A percentile compares a stretch with the other conserved stretches of the same genome.
Evolutionary conservation across 768 basidiomycete species (phyloP).

Genomic region (Tylopilus plumbeoviolaceoides): DNA sequence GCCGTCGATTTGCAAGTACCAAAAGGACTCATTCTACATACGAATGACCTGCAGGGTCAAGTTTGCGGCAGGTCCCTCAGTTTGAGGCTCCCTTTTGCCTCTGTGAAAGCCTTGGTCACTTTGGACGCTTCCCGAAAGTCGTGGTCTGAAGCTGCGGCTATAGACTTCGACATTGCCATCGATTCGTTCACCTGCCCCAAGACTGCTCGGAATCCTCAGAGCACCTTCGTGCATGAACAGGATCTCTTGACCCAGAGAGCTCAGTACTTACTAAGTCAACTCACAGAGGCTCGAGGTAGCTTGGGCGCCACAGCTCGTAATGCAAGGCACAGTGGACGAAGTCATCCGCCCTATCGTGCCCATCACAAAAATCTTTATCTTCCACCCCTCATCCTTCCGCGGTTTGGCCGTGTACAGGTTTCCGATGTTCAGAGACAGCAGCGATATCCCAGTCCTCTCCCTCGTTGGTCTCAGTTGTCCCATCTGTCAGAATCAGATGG

Average conservation of each 20-base stretch:
- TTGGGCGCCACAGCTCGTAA: not conserved
- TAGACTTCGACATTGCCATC: slow-evolving; percentile 51
- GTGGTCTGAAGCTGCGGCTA: slow-evolving; percentile 67
- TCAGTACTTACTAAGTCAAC: slow-evolving; percentile 44
- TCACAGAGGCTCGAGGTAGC: slow-evolving; percentile 14
- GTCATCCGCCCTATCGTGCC: slow-evolving; percentile 8
- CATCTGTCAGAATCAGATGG: slow-evolving; percentile 61
- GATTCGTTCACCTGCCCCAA: slow-evolving; percentile 66
- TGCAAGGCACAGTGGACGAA: slow-evolving; percentile 1
- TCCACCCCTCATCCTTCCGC: slow-evolving; percentile 35
- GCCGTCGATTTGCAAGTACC: slow-evolving; percentile 55
- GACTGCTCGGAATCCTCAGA: slow-evolving; percentile 54
- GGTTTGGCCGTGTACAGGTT: slow-evolving; percentile 13
- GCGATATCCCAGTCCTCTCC: slow-evolving; percentile 5
- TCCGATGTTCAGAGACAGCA: slow-evolving; percentile 5
- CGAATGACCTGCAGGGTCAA: slow-evolving; percentile 71
- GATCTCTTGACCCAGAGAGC: slow-evolving; percentile 68
- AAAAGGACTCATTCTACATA: slow-evolving; percentile 59
- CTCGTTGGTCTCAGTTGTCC: slow-evolving; percentile 22
- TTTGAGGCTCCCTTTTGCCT: slow-evolving; percentile 50
- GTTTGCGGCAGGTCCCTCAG: slow-evolving; percentile 62
- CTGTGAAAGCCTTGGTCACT: slow-evolving; percentile 48
- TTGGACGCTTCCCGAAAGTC: slow-evolving; percentile 35
- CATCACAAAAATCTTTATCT: slow-evolving; percentile 52
- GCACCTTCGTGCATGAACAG: slow-evolving; percentile 63